Evolutionary conservation across 768 basidiomycete genomes (phyloP).

Genomic region (Lanmaoa rubissima): DNA sequence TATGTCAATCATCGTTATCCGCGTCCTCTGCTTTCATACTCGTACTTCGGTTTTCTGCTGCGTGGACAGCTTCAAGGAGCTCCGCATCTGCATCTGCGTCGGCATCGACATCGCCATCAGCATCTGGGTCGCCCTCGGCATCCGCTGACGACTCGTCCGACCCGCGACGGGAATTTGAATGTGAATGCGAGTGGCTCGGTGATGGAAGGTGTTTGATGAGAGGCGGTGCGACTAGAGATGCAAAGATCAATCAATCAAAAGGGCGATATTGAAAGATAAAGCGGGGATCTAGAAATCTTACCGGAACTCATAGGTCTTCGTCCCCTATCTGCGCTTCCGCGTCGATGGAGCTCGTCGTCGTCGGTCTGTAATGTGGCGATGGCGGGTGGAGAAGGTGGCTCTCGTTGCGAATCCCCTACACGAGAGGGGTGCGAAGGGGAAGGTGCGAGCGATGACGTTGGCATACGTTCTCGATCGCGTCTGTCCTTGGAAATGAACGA

Average conservation of each 20-base stretch:
- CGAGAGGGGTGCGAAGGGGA: conserved; percentile 15
- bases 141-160: conserved; percentile 30
- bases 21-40: conserved; percentile 30
- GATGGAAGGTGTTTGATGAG: conserved; percentile 26
- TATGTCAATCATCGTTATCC: conserved; percentile 21
- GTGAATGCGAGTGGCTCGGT: conserved; percentile 24
- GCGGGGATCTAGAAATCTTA: conserved; percentile 10
- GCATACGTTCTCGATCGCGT: conserved; percentile 26
- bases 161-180: conserved; percentile 25
- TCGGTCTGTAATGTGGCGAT: conserved; percentile 31
- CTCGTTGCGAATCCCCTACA: conserved; percentile 19
- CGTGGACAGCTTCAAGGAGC: conserved; percentile 51
- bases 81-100: conserved; percentile 42
- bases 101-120: conserved; percentile 38
- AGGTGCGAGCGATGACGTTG: conserved; percentile 26
- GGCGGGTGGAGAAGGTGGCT: conserved; percentile 34
- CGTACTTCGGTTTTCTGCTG: conserved; percentile 44
- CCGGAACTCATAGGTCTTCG: conserved; percentile 31
- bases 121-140: conserved; percentile 35
- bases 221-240: conserved; percentile 16
- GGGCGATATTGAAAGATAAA: background rate
- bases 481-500: conserved; percentile 27
- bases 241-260: conserved; percentile 6
- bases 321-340: conserved; percentile 21
- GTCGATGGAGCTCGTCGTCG: conserved; percentile 25